phyloP scores from a whole-genome alignment of 2,329 filamentous ascomycete species.

The Pochonia chlamydosporia region DNA sequence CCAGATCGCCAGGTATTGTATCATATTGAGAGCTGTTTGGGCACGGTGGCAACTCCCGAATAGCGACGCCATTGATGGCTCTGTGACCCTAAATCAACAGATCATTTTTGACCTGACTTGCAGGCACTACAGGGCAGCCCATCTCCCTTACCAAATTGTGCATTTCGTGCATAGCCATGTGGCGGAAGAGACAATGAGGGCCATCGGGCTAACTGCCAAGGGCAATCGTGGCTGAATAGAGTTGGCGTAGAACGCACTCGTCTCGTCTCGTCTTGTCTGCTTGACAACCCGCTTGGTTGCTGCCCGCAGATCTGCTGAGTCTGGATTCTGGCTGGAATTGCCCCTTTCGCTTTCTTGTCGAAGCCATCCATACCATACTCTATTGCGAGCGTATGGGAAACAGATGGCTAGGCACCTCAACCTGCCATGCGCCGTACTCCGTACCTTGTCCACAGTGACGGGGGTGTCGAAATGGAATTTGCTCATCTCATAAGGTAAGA shows the following conservation, averaged over 20 bases:
- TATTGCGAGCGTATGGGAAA: too few species aligned
- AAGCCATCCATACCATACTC: too few species aligned
- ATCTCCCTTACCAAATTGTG: too few species aligned
- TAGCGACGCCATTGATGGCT: background rate
- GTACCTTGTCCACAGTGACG: background rate
- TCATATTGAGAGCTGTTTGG: background rate
- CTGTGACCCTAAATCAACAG: too few species aligned
- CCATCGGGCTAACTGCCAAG: background rate
- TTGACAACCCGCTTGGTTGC: background rate
- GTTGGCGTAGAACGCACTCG: background rate
- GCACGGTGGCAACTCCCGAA: background rate
- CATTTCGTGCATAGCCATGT: background rate
- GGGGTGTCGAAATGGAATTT: constrained; percentile 1
- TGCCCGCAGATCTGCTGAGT: background rate
- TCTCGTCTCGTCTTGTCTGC: background rate
- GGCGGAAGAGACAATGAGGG: background rate
- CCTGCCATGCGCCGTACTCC: too few species aligned
- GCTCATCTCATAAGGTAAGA: background rate
- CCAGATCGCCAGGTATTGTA: background rate
- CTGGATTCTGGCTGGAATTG: background rate
- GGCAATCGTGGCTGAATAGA: background rate
- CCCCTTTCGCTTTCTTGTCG: background rate
- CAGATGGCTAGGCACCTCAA: too few species aligned
- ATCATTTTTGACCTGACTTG: too few species aligned
- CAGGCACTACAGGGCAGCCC: too few species aligned